Evolutionary conservation across 1,284 basidiomycete genomes (phyloP), one percentile per base, ranked within the genome.

Genomic region (Trichosporon asahii): DNA sequence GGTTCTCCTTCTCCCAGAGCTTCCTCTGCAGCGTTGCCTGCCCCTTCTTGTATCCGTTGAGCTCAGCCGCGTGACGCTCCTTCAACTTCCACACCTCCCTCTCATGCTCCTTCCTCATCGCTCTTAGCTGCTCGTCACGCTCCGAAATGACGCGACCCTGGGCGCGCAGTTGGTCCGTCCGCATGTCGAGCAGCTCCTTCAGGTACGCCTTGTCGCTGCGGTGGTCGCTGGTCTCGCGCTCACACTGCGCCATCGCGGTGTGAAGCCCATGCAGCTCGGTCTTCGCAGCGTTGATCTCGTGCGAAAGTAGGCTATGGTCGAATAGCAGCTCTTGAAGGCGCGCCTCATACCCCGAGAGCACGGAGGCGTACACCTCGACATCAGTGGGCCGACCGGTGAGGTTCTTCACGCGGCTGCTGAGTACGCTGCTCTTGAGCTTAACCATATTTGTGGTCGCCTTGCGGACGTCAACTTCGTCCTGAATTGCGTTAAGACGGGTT

Each of bases 21-120:
- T 53, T 53, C 21, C 49, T 53, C 49, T 53, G 49, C 49, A 53
- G 49, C 49, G 49, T 53, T 21, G 49, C 49, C 49, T 53, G 49
- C 7, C 49, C 49, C 49, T 53, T 53, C 49, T 53, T 53, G 49
- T 23, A 53, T 5, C 49, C 49, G 23, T 53, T 53, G 49, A 53
- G n/a, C 21, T 53, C 21, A 7, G 21, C 49, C 18, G 49, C 49
- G 21, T 53, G 21, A 11, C 23, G 21, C 3, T 53, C 49, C 49
- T 53, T 21, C 21, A 53, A 18, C 49, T 53, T 53, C 49, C 49
- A 53, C 6, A 53, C 12, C 21, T 53, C 49, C 21, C 7, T 53
- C 21, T 53, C 49, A 11, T 53, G 21, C 49, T 53, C 49, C 49
- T 53, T 21, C 21, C 21, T 53, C 18, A 53, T 23, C 8, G 3